These are phyloP conservation scores for Solanum phureja DNA, from an alignment of 257 asterid species.

Conservation along the genomic window DNA sequence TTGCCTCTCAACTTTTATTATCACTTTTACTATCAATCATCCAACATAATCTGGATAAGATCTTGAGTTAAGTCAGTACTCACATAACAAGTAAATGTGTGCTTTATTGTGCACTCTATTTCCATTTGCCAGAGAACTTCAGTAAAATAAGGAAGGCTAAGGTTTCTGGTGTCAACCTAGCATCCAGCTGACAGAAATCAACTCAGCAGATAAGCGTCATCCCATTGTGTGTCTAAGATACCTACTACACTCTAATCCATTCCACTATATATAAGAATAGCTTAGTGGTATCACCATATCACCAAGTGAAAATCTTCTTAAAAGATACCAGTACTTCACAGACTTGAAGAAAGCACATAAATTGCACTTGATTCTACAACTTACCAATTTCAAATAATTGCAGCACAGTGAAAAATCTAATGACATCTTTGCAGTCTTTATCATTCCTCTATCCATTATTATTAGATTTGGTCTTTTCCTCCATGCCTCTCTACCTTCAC, in stretches of 20 bases:
- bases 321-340: background rate
- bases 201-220: background rate
- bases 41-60: background rate
- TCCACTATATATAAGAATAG: background rate
- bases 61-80: background rate
- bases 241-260: background rate
- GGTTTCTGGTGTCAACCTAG: background rate
- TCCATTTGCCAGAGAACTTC: background rate
- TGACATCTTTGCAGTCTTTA: background rate
- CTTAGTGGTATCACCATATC: background rate
- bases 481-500: background rate
- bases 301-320: background rate
- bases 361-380: background rate
- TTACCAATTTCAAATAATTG: background rate
- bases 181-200: background rate
- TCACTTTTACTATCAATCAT: background rate
- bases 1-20: background rate
- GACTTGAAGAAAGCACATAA: background rate
- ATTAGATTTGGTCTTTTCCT: background rate
- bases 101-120: background rate
- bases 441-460: background rate
- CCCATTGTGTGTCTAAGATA: background rate
- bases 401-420: background rate
- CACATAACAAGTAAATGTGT: background rate
- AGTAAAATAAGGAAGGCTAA: background rate